Percentiles rank a stretch among this genome's conserved stretches.
Evolutionary conservation across 2,329 filamentous ascomycete genomes (phyloP).

Genomic region (Aureobasidium lini): DNA sequence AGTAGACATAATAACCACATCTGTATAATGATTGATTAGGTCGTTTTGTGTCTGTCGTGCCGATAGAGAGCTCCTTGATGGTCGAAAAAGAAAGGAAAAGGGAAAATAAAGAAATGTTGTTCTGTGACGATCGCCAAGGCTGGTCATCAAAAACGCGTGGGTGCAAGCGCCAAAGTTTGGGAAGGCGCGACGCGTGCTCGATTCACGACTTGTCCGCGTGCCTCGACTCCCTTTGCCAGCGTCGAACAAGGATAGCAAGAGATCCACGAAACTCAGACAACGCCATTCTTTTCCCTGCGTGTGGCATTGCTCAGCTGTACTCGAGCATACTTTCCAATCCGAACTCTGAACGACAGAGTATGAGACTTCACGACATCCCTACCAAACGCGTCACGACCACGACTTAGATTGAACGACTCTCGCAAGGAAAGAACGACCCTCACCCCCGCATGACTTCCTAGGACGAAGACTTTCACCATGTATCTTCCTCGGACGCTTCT

Average conservation of each 20-base stretch:
- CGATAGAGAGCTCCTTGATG: no score
- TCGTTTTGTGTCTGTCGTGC: no score
- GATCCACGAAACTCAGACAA: background rate
- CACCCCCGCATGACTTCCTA: background rate
- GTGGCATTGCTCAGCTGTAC: background rate
- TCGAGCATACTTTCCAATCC: no score
- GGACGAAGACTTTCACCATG: conserved; percentile 49
- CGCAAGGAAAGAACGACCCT: background rate
- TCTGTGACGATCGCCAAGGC: background rate
- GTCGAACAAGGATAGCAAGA: background rate
- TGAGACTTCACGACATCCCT: conserved; percentile 5
- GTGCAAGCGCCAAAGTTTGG: conserved; percentile 2
- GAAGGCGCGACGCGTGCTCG: conserved; percentile 5
- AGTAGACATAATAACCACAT: no score
- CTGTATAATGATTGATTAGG: no score
- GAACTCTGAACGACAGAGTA: background rate
- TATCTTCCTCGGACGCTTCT: conserved; percentile 88
- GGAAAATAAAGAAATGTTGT: background rate
- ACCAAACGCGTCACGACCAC: conserved; percentile 12
- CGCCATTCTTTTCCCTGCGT: background rate
- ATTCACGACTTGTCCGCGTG: background rate
- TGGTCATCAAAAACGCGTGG: background rate
- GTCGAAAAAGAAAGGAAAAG: background rate
- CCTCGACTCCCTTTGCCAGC: conserved; percentile 1
- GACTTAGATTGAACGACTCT: conserved; percentile 8